These are phyloP conservation scores for Lactarius deliciosus DNA, from an alignment of 768 basidiomycete species.

Conservation along the genomic window DNA sequence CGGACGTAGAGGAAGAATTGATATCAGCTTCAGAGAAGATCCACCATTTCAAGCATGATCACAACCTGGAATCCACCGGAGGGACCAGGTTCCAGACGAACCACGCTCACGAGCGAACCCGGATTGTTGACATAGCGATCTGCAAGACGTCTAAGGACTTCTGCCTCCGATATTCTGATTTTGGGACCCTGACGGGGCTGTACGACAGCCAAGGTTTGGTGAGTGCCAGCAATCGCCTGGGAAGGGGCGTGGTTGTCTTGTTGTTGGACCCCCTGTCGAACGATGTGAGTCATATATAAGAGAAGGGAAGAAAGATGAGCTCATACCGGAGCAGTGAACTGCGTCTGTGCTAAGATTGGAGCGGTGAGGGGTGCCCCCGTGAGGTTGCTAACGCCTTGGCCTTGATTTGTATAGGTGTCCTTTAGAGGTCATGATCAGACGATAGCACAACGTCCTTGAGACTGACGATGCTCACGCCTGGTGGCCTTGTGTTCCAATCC, in stretches of 20 bases:
- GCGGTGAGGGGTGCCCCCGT: not conserved
- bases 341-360: not conserved
- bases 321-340: not conserved
- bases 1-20: not conserved
- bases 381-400: not conserved
- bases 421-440: not conserved
- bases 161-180: not conserved
- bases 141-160: conserved; percentile 1
- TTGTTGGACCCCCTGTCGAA: not conserved
- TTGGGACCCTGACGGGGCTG: not conserved
- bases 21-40: not conserved
- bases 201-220: not conserved
- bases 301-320: not conserved
- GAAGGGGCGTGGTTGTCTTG: not conserved
- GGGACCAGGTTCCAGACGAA: not conserved
- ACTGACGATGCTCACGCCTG: not conserved
- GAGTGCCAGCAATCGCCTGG: not conserved
- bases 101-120: not conserved
- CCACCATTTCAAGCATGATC: not conserved
- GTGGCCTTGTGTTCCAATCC: not conserved
- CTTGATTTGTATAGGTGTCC: not conserved
- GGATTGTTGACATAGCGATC: conserved; percentile 1
- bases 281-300: not conserved
- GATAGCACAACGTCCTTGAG: not conserved
- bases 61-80: not conserved